Percentiles rank a stretch among this genome's conserved stretches.
phyloP scores from a whole-genome alignment of 2,329 filamentous ascomycete genomes.

The Cadophora luteo-olivacea region DNA sequence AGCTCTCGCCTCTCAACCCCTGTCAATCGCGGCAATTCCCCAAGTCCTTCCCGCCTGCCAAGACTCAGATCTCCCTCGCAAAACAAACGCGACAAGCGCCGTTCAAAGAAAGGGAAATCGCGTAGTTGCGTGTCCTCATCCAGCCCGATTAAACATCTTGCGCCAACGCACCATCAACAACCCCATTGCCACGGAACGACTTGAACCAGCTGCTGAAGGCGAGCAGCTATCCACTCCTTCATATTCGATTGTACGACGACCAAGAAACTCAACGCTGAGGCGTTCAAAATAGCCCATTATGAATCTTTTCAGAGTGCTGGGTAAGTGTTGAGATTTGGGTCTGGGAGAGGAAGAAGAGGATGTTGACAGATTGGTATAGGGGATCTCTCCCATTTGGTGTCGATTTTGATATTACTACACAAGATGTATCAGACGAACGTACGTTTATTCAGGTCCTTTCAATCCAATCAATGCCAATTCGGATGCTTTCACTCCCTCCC shows the following conservation, averaged over 20 bases:
- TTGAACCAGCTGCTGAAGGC: conserved; percentile 26
- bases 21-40: conserved; percentile 67
- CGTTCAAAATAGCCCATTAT: conserved; percentile 53
- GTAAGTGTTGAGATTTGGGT: conserved; percentile 50
- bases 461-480: conserved; percentile 1
- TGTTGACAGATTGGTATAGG: conserved; percentile 55
- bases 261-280: conserved; percentile 29
- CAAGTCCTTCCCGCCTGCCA: conserved; percentile 14
- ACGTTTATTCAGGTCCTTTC: conserved; percentile 46
- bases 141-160: conserved; percentile 2
- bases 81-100: conserved; percentile 23
- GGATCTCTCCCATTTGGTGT: conserved; percentile 94
- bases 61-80: conserved; percentile 2
- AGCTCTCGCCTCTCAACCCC: conserved; percentile 73
- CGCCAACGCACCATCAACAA: neutral
- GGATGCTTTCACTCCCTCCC: neutral
- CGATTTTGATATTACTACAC: conserved; percentile 92
- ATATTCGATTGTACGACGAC: conserved; percentile 15
- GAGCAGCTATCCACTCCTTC: conserved; percentile 25
- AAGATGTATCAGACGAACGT: conserved; percentile 97
- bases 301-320: conserved; percentile 74
- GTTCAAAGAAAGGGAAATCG: conserved; percentile 23
- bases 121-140: conserved; percentile 42
- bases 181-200: conserved; percentile 22
- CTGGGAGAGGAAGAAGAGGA: conserved; percentile 13